A percentile compares a stretch with the other conserved stretches of the same genome.
phyloP scores from a whole-genome alignment of 1,139 yeast species.

The Scheffersomyces lignicola region DNA sequence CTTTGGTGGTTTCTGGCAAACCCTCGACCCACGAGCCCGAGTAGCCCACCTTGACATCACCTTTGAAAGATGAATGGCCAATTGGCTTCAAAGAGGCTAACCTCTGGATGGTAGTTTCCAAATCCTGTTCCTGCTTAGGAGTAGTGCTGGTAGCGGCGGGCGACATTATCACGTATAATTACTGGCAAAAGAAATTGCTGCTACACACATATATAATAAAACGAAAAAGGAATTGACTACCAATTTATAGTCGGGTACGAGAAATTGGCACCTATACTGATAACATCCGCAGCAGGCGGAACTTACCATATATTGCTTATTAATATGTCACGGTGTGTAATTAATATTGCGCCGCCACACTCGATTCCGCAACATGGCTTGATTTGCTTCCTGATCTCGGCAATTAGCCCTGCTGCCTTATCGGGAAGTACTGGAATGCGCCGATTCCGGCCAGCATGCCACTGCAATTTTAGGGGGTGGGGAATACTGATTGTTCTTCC shows the following conservation, averaged over 20 bases:
- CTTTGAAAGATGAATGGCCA: slow-evolving; percentile 14
- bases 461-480: no score
- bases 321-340: slow-evolving; percentile 2
- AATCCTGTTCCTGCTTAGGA: slow-evolving; percentile 11
- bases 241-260: background rate
- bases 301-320: slow-evolving; percentile 1
- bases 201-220: background rate
- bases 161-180: no score
- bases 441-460: no score
- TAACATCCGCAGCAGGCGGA: background rate
- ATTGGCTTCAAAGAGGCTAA: slow-evolving; percentile 21
- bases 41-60: slow-evolving; percentile 12
- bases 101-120: slow-evolving; percentile 16
- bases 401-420: no score
- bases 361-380: no score
- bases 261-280: slow-evolving; percentile 2
- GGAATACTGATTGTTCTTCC: background rate
- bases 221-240: no score
- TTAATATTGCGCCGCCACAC: no score
- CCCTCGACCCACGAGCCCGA: slow-evolving; percentile 17
- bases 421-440: no score
- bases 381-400: no score
- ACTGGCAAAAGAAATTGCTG: no score
- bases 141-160: slow-evolving; percentile 11
- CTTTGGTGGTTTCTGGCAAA: slow-evolving; percentile 31